Evolutionary conservation across 1,284 basidiomycete genomes (phyloP), one percentile per base, ranked within the genome.

Genomic region (Dichomitus squalens): DNA sequence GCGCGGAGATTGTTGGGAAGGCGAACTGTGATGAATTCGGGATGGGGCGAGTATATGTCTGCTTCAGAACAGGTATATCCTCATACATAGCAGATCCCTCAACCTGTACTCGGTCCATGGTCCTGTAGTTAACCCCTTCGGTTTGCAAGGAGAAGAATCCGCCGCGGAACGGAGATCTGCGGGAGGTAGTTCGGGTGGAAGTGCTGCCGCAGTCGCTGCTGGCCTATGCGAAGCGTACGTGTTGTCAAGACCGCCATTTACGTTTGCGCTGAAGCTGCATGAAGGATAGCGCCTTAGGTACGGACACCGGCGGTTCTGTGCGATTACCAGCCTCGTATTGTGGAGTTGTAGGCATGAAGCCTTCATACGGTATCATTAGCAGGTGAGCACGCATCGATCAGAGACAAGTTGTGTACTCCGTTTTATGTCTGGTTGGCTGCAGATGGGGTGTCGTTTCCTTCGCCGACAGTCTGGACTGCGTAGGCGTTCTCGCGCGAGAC

Each of bases 1-100:
- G 94, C 1, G 94, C 90, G 0, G 72, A 81, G 8, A 83, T 98
- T 12, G 69, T 89, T 0, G 95, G 94, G 2, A 96, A 96, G 75
- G 90, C 95, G 0, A 98, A 98, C 70, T 95, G 95, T 73, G 96
- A 99, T 71, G 96, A 98, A 72, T 99, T 99, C 73, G 96, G 96
- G 0, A 99, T 99, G 96, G 96, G 96, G 89, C 95, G 39, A 54
- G 61, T 20, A 7, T 9, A 60, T 18, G 79, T 72, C 44, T 48
- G 34, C 27, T 23, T 48, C n/a, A 7, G 31, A 23, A 16, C 44
- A 60, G 48, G 1, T 60, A 69, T 55, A 46, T 69, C 20, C 67
- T 65, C 14, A 54, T 25, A 7, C 11, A 1, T 2, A 5, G 0
- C 61, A 93, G 92, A 7, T 95, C 92, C 4, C 71, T 90, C 60